phyloP scores from a whole-genome alignment of 2,329 filamentous ascomycete genomes.

The Fusarium pseudoanthophilum region DNA sequence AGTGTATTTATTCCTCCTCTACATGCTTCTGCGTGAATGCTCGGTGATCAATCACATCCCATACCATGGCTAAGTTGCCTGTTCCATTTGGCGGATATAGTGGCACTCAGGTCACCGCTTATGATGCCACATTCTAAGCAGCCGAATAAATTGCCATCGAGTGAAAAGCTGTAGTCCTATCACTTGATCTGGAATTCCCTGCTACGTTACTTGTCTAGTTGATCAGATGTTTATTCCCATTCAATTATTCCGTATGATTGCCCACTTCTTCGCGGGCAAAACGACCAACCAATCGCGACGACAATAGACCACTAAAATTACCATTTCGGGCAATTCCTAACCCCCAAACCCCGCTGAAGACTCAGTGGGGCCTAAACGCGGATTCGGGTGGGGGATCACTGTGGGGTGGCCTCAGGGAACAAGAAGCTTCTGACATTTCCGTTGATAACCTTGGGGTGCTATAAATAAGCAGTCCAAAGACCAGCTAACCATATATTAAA shows the following conservation, averaged over 20 bases:
- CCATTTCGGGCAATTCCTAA: slow-evolving; percentile 23
- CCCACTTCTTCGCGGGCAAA: neutral
- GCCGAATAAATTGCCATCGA: neutral
- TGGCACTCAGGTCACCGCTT: neutral
- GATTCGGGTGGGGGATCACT: neutral
- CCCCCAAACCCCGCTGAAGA: neutral
- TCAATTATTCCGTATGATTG: neutral
- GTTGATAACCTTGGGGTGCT: neutral
- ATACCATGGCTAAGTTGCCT: neutral
- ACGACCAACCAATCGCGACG: slow-evolving; percentile 13
- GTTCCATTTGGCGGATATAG: neutral
- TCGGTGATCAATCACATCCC: neutral
- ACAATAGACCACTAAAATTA: neutral
- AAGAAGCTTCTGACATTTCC: neutral
- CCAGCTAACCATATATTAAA: neutral
- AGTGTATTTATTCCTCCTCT: neutral
- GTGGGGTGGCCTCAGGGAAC: neutral
- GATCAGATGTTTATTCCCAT: neutral
- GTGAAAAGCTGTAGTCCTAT: neutral
- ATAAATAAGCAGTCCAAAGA: neutral
- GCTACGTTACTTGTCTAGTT: neutral
- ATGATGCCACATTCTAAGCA: neutral
- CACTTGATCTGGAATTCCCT: neutral
- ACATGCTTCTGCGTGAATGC: neutral
- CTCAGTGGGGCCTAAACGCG: neutral